Evolutionary conservation across 1,284 basidiomycete species (phyloP).

Genomic region (Trametes hirsuta): DNA sequence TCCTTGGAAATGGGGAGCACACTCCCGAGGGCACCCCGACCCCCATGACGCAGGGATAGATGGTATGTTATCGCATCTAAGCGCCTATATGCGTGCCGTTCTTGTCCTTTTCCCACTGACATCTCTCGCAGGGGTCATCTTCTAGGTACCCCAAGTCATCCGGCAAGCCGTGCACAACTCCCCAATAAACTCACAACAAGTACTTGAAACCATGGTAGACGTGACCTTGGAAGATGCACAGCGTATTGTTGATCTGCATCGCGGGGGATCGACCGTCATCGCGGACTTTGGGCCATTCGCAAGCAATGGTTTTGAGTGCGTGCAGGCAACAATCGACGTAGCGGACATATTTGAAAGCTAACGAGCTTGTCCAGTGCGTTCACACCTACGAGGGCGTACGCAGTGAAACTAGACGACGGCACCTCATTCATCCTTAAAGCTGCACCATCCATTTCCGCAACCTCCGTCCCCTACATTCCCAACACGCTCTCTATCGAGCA

Average conservation of each 20-base stretch:
- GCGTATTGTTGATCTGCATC: constrained; percentile 19
- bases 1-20: constrained; percentile 37
- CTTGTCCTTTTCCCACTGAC: not conserved
- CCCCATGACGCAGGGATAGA: constrained; percentile 9
- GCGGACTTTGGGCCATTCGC: constrained; percentile 6
- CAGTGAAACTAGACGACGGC: constrained; percentile 20
- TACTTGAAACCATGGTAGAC: not conserved
- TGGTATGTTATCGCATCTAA: constrained; percentile 9
- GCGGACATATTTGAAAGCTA: not conserved
- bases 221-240: constrained; percentile 19
- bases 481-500: constrained; percentile 35
- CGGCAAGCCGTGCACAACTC: too few species aligned
- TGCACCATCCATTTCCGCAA: constrained; percentile 5
- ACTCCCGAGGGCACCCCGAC: constrained; percentile 32
- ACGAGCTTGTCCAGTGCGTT: constrained; percentile 23
- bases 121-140: not conserved
- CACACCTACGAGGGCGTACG: constrained; percentile 25
- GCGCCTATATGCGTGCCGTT: not conserved
- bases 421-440: constrained; percentile 29
- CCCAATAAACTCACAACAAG: not conserved
- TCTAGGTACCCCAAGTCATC: not conserved
- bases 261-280: constrained; percentile 8
- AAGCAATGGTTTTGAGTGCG: constrained; percentile 8
- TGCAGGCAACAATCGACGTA: not conserved
- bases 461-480: constrained; percentile 22